Evolutionary conservation across 164 flowering plant species (phyloP).

Genomic region (Annona cherimola): DNA sequence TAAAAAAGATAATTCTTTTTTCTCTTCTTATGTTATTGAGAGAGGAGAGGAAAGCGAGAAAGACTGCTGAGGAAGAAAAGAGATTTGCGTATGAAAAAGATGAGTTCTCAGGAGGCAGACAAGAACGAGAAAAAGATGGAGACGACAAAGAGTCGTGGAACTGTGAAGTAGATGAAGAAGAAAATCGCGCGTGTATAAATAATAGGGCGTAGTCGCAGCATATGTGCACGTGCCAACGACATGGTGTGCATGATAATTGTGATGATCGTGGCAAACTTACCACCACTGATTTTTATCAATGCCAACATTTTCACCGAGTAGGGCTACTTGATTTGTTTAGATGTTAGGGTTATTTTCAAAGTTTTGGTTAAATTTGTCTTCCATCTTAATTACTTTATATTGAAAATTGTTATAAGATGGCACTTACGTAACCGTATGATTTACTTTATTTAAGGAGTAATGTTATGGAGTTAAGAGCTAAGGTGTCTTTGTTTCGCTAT

Average conservation of each 20-base stretch:
- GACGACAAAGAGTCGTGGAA: neutral
- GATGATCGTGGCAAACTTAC: neutral
- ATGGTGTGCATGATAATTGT: neutral
- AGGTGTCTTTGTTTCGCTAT: no score
- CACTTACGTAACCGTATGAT: no score
- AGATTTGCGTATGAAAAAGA: neutral
- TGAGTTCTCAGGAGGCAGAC: slow-evolving; percentile 11
- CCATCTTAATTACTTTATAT: no score
- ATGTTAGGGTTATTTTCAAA: no score
- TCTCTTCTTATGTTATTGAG: neutral
- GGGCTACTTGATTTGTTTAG: no score
- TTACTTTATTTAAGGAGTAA: no score
- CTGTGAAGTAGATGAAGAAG: neutral
- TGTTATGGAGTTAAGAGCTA: no score
- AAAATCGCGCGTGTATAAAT: neutral
- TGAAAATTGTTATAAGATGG: no score
- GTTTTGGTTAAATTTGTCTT: no score
- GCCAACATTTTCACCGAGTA: no score
- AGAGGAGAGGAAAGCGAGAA: neutral
- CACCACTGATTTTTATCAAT: no score
- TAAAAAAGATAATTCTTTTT: neutral
- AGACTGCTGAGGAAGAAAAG: neutral
- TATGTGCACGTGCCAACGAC: neutral
- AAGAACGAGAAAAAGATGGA: slow-evolving; percentile 11
- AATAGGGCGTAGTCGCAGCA: neutral